Percentiles rank a stretch among this genome's conserved stretches.
Evolutionary conservation across 805 yeast genomes (phyloP).

Genomic region (Ogataea corticis): DNA sequence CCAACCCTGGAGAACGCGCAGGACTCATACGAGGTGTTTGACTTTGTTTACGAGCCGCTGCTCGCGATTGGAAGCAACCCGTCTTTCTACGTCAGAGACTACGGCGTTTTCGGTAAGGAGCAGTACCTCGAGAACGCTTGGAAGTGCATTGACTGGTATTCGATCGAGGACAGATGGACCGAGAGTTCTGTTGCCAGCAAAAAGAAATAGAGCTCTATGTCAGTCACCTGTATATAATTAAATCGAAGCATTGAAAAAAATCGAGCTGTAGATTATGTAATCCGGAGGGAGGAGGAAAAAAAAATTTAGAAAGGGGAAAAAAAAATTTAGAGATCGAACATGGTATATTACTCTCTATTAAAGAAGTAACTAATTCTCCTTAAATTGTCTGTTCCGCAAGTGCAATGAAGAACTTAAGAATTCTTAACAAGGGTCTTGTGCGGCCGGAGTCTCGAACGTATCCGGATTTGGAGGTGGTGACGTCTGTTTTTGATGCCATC

Average conservation of each 20-base stretch:
- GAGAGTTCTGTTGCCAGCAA: constrained; percentile 14
- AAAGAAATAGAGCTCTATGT: not conserved
- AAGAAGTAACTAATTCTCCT: not conserved
- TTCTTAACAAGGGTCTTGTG: constrained; percentile 54
- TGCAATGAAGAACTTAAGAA: constrained; percentile 34
- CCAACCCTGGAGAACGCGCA: constrained; percentile 42
- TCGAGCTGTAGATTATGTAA: constrained; percentile 9
- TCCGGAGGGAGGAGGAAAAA: not conserved
- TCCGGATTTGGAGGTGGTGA: constrained; percentile 60
- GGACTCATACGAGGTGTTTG: constrained; percentile 42
- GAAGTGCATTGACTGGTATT: constrained; percentile 82
- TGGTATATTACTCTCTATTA: no score
- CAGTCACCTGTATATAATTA: constrained; percentile 10
- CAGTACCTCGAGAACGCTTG: constrained; percentile 73
- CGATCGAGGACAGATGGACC: constrained; percentile 50
- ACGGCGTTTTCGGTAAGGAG: constrained; percentile 76
- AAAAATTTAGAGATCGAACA: constrained; percentile 1
- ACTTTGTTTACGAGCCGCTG: constrained; percentile 51
- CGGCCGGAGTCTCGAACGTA: constrained; percentile 54
- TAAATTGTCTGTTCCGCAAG: not conserved
- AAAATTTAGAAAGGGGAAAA: constrained; percentile 3
- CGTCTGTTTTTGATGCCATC: constrained; percentile 67
- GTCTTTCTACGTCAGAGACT: constrained; percentile 67
- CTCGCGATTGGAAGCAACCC: constrained; percentile 74
- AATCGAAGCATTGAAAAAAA: constrained; percentile 1